Evolutionary conservation across 768 basidiomycete genomes (phyloP), one percentile per base, ranked within the genome.

Genomic region (Psilocybe tampanensis): DNA sequence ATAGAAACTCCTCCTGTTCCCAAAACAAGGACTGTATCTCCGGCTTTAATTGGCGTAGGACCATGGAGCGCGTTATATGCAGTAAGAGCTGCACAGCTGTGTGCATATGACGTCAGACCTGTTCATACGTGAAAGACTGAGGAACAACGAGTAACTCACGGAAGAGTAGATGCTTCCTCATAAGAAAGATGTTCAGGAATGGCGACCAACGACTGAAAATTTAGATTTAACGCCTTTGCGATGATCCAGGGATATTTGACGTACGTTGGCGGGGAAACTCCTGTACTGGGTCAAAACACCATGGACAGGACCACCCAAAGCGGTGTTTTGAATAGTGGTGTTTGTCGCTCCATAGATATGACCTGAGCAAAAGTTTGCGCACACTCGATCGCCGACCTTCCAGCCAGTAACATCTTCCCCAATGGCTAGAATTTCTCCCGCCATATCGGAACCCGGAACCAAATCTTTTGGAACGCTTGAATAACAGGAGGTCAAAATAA

Each of bases 131-230:
- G 29, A n/a, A n/a, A n/a, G n/a, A n/a, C n/a, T n/a, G n/a, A n/a
- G n/a, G n/a, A n/a, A n/a, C n/a, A n/a, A 33, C 15, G 18, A 19
- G 4, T 8, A 24, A 54, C 79, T 32, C 63, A 87, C 74, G 86
- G 83, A 5, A 90, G 71, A 22, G 86, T 86, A 0, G 88, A 83
- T 0, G 81, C 88, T 64, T 90, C 84, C 58, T 84, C 82, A 60
- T 82, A 86, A 2, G 78, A 80, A 18, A 89, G 74, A 65, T 86
- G 80, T 17, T 78, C 68, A 0, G 89, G 84, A 60, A 87, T 74
- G 39, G 67, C 63, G 19, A 88, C 77, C 36, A 88, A 70, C 0
- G 78, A 76, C 81, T 84, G 52, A 8, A 24, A 33, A n/a, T n/a
- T 24, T 33, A 21, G 24, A 21, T 39, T 33, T 43, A n/a, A 12